phyloP scores from a whole-genome alignment of 192 early-diverging fungal species.

The Phlyctochytrium bullatum region DNA sequence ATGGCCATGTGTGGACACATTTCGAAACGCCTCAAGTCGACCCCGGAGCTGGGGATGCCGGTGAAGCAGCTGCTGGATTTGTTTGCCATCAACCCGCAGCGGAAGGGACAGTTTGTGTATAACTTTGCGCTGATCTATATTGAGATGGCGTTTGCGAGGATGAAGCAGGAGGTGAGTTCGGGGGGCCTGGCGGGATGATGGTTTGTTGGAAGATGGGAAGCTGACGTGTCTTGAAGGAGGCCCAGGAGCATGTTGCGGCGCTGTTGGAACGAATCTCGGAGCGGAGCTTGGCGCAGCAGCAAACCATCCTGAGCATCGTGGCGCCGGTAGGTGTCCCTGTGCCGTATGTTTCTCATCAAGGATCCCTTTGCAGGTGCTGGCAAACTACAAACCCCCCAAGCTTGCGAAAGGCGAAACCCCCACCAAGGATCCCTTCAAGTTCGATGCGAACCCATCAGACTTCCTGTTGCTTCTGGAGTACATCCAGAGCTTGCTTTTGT shows the following conservation, averaged over 20 bases:
- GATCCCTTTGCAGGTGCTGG: conserved; percentile 22
- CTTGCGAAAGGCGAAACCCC: conserved; percentile 16
- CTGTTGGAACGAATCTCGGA: conserved; percentile 61
- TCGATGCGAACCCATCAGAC: conserved; percentile 52
- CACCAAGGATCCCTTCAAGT: conserved; percentile 55
- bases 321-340: conserved; percentile 56
- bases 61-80: conserved; percentile 59
- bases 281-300: conserved; percentile 59
- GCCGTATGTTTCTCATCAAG: too few relatives aligned
- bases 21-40: conserved; percentile 76
- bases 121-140: conserved; percentile 85
- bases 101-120: conserved; percentile 52
- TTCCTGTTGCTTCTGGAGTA: conserved; percentile 50
- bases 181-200: background rate
- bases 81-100: conserved; percentile 27
- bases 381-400: conserved; percentile 17
- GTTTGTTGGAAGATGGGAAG: background rate
- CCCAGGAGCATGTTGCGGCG: conserved; percentile 42
- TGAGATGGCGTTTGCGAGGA: conserved; percentile 68
- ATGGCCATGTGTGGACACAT: conserved; percentile 78
- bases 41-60: conserved; percentile 60
- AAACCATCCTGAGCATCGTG: conserved; percentile 59
- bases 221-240: background rate
- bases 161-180: conserved; percentile 35
- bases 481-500: conserved; percentile 67